phyloP scores from a whole-genome alignment of 139 green algal species.

The Chlorella sp. region DNA sequence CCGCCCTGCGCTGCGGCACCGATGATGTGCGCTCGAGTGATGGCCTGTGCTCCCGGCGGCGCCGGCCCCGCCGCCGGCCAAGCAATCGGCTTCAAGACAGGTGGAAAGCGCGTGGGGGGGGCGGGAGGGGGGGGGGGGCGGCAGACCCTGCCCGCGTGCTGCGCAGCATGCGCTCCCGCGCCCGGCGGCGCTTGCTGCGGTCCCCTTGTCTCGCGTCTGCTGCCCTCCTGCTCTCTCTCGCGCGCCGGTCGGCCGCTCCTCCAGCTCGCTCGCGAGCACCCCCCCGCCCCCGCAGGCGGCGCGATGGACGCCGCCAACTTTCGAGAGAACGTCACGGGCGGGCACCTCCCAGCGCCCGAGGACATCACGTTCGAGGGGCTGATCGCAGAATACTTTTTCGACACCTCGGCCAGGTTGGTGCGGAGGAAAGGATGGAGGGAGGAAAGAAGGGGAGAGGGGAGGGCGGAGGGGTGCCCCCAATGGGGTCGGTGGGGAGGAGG shows the following conservation, averaged over 20 bases:
- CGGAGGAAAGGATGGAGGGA: too few species aligned
- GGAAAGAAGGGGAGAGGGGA: too few species aligned
- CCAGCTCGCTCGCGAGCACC: background rate
- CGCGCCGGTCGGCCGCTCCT: background rate
- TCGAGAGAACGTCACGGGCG: constrained; percentile 3
- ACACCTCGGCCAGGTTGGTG: too few species aligned
- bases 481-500: too few species aligned
- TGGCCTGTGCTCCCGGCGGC: background rate
- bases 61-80: background rate
- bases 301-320: constrained; percentile 30
- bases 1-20: background rate
- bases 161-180: background rate
- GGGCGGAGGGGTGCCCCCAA: too few species aligned
- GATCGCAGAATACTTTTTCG: constrained; percentile 33
- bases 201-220: background rate
- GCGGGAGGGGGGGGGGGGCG: background rate
- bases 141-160: background rate
- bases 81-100: constrained; percentile 15
- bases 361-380: constrained; percentile 29
- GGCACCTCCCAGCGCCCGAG: constrained; percentile 8
- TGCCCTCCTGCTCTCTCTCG: background rate
- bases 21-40: background rate
- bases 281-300: background rate
- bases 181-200: background rate
- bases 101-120: background rate